Evolutionary conservation across 352 stramenopile genomes (phyloP).

Genomic region (Globisporangium okanoganense): DNA sequence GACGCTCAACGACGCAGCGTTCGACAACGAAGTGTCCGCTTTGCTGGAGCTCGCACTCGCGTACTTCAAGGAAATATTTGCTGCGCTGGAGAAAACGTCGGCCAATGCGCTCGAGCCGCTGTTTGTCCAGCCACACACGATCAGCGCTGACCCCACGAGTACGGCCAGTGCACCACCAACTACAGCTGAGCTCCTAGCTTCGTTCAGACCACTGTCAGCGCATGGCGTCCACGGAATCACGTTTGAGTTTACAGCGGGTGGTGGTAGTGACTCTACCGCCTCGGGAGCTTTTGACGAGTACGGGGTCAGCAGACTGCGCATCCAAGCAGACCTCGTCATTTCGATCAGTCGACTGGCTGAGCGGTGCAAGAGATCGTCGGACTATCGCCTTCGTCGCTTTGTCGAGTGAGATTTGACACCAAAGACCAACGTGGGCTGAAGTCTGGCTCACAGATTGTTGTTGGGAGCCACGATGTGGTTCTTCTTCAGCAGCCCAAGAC

Average conservation of each 20-base stretch:
- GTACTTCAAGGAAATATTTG: constrained; percentile 30
- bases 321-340: constrained; percentile 44
- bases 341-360: constrained; percentile 44
- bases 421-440: neutral
- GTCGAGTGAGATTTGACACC: neutral
- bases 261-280: neutral
- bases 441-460: constrained; percentile 23
- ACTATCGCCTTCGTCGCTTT: constrained; percentile 17
- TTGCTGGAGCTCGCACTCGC: constrained; percentile 24
- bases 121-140: constrained; percentile 1
- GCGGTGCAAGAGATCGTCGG: constrained; percentile 29
- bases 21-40: neutral
- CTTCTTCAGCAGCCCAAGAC: constrained; percentile 74
- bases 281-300: constrained; percentile 32
- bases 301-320: constrained; percentile 38
- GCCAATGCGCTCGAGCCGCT: neutral
- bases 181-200: constrained; percentile 4
- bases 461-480: constrained; percentile 52
- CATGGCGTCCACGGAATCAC: constrained; percentile 11
- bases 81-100: constrained; percentile 21
- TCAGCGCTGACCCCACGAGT: neutral
- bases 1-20: constrained; percentile 8
- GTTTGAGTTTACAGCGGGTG: constrained; percentile 6
- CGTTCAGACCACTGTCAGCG: constrained; percentile 10
- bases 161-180: neutral